A percentile compares a stretch with the other conserved stretches of the same genome.
phyloP scores from a whole-genome alignment of 805 yeast species.

The Clavispora santaluciae region DNA sequence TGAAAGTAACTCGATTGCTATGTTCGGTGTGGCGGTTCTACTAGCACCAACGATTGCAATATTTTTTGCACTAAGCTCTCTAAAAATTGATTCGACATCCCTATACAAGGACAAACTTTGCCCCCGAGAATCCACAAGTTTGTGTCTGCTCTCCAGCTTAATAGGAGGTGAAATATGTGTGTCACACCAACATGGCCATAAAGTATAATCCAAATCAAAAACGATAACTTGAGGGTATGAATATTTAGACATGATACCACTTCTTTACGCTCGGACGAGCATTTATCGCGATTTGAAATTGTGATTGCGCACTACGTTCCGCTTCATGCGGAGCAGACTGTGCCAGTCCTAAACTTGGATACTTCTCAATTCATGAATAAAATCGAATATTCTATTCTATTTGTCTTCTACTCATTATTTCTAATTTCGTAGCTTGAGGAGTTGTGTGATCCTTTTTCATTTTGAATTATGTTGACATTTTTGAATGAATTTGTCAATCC shows the following conservation, averaged over 20 bases:
- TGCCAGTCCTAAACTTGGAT: too few species aligned
- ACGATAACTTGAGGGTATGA: slow-evolving; percentile 48
- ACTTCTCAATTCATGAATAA: too few species aligned
- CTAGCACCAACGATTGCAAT: slow-evolving; percentile 67
- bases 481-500: too few species aligned
- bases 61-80: slow-evolving; percentile 42
- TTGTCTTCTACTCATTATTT: too few species aligned
- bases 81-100: slow-evolving; percentile 64
- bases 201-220: slow-evolving; percentile 70
- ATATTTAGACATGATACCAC: neutral
- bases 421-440: too few species aligned
- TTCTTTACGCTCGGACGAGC: too few species aligned
- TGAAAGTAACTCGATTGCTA: slow-evolving; percentile 62
- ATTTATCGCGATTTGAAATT: too few species aligned
- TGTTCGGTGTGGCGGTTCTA: slow-evolving; percentile 71
- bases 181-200: slow-evolving; percentile 86
- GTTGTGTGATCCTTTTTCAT: too few species aligned
- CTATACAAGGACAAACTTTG: slow-evolving; percentile 52
- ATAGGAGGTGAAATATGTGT: slow-evolving; percentile 60
- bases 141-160: slow-evolving; percentile 17
- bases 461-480: too few species aligned
- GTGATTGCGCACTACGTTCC: too few species aligned
- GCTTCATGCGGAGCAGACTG: too few species aligned
- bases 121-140: slow-evolving; percentile 51
- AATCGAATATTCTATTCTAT: too few species aligned